A percentile compares a stretch with the other conserved stretches of the same genome.
phyloP scores from a whole-genome alignment of 441 rosid species.

The Populus tomentosa region DNA sequence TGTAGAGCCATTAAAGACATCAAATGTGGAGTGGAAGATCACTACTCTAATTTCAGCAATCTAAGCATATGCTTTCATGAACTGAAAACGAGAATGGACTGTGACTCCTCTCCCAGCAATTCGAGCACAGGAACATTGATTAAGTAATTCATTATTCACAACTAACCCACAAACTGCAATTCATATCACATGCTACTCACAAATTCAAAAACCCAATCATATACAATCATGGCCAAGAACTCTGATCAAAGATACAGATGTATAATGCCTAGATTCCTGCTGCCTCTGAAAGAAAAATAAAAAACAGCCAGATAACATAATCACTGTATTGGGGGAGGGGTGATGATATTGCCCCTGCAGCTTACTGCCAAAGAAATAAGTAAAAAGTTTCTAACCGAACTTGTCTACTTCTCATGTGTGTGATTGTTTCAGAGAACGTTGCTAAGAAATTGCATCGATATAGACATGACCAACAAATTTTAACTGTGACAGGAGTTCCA shows the following conservation, averaged over 20 bases:
- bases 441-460: not conserved
- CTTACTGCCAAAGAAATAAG: too few species aligned
- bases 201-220: not conserved
- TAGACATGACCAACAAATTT: not conserved
- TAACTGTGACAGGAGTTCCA: not conserved
- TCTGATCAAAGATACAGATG: not conserved
- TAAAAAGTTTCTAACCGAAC: not conserved
- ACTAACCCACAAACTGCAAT: not conserved
- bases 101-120: not conserved
- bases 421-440: not conserved
- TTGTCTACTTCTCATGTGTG: not conserved
- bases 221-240: not conserved
- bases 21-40: not conserved
- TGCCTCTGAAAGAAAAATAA: not conserved
- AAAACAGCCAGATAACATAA: not conserved
- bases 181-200: not conserved
- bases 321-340: not conserved
- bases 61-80: not conserved
- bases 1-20: not conserved
- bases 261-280: not conserved
- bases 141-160: not conserved
- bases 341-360: too few species aligned
- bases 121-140: not conserved
- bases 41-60: too few species aligned
- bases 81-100: not conserved